Base-by-base conservation (phyloP, 192 early-diverging fungal species). In the Entomortierella beljakovae region DNA sequence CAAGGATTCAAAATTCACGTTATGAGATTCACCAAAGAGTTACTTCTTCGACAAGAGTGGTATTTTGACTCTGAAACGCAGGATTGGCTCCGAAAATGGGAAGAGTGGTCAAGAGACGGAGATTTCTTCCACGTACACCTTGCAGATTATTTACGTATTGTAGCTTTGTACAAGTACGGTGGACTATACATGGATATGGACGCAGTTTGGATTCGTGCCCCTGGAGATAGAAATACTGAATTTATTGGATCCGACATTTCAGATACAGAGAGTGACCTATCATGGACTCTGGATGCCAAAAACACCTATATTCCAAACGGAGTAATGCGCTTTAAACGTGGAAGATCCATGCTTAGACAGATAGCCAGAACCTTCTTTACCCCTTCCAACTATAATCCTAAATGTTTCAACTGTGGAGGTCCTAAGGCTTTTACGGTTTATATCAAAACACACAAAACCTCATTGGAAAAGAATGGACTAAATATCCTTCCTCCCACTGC, bases 181-280 rank as follows among this genome's bases (percentile, higher is more conserved):
- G 88, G 88, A 18, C 84, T 84, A 8, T 89, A 87, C 70, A 87
- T 89, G 84, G 88, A 89, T 57, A 87, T 89, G 83, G 88, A 89
- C 46, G 84, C 86, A n/a, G 67, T 89, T 20, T 89, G 86, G 88
- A 70, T 86, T 7, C 84, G 86, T 18, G 57, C 77, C 0, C 88
- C 88, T 10, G 84, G 84, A 0, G 83, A 87, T 37, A 50, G 66
- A 2, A 67, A 77, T 0, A 72, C 84, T 4, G 84, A 89, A 66
- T 89, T 87, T 40, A 87, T 89, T 80, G 88, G 88, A 25, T 80
- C 88, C 0, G 88, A 89, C 52, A 71, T 74, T n/a, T 86, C 88
- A 0, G 85, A 79, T 29, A 57, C 80, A 7, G 40, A 70, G 10
- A 53, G 71, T 2, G 88, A 89, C 59, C 55, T 52, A 23, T 67